Conservation (phyloP, 768 basidiomycete species). For the Hygrocybe punicea region DNA sequence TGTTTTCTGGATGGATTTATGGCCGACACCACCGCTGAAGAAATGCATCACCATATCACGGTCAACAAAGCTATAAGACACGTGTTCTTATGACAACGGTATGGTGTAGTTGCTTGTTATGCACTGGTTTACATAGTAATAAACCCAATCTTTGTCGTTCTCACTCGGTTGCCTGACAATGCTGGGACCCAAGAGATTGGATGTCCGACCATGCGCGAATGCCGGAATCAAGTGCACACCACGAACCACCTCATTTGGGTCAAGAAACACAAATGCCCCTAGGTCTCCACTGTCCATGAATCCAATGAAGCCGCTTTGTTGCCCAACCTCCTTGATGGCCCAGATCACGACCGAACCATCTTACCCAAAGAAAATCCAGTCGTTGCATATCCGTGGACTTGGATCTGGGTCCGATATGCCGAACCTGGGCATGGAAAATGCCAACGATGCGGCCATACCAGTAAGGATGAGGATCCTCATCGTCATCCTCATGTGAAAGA, state of each 20-base stretch:
- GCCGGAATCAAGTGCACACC: slow-evolving; percentile 28
- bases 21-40: slow-evolving; percentile 9
- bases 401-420: slow-evolving; percentile 11
- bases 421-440: slow-evolving; percentile 29
- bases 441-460: slow-evolving; percentile 15
- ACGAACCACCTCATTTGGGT: slow-evolving; percentile 25
- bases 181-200: neutral
- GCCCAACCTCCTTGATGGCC: slow-evolving; percentile 26
- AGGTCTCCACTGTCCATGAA: slow-evolving; percentile 17
- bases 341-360: slow-evolving; percentile 34
- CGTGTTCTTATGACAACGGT: neutral
- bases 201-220: slow-evolving; percentile 16
- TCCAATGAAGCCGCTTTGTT: slow-evolving; percentile 16
- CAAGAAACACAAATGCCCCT: slow-evolving; percentile 28
- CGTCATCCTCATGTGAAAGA: slow-evolving; percentile 9
- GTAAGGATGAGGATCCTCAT: slow-evolving; percentile 20
- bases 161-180: slow-evolving; percentile 1
- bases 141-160: slow-evolving; percentile 4
- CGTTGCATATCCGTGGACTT: neutral
- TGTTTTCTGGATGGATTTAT: neutral
- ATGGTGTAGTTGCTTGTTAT: neutral
- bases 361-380: slow-evolving; percentile 44
- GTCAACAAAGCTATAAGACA: slow-evolving; percentile 8
- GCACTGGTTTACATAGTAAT: neutral
- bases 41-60: slow-evolving; percentile 13